Percentiles rank a stretch among this genome's conserved stretches.
Evolutionary conservation across 441 rosid genomes (phyloP).

Genomic region (Pelargonium cotyledonis): DNA sequence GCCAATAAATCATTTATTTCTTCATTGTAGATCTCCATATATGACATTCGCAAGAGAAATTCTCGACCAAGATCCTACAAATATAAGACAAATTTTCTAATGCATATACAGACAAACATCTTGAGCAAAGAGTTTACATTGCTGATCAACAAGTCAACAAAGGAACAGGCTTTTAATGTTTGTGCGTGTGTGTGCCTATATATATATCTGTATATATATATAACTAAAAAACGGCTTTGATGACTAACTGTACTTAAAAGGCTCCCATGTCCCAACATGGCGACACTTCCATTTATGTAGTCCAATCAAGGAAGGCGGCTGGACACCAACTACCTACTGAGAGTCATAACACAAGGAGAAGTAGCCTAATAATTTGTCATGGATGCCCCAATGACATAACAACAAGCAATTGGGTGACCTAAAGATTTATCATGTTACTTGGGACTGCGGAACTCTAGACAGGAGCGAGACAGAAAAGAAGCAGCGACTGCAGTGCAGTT

Average conservation of each 20-base stretch:
- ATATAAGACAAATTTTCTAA: conserved; percentile 7
- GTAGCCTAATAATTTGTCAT: background rate
- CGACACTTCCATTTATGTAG: background rate
- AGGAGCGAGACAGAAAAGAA: background rate
- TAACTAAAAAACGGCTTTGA: background rate
- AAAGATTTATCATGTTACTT: background rate
- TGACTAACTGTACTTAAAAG: background rate
- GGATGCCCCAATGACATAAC: background rate
- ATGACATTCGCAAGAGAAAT: conserved; percentile 89
- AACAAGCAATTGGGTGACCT: background rate
- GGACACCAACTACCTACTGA: background rate
- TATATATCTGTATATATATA: background rate
- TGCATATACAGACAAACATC: background rate
- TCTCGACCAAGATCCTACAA: conserved; percentile 66
- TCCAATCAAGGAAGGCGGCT: background rate
- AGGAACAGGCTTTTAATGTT: background rate
- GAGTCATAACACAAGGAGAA: background rate
- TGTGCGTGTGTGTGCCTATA: background rate
- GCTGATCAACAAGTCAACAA: background rate
- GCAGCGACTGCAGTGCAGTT: background rate
- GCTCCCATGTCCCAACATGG: background rate
- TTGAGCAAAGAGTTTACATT: background rate
- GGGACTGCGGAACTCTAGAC: background rate
- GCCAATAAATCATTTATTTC: conserved; percentile 84
- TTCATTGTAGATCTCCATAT: conserved; percentile 92